phyloP scores from a whole-genome alignment of 164 flowering plant species.

The Macadamia integrifolia region DNA sequence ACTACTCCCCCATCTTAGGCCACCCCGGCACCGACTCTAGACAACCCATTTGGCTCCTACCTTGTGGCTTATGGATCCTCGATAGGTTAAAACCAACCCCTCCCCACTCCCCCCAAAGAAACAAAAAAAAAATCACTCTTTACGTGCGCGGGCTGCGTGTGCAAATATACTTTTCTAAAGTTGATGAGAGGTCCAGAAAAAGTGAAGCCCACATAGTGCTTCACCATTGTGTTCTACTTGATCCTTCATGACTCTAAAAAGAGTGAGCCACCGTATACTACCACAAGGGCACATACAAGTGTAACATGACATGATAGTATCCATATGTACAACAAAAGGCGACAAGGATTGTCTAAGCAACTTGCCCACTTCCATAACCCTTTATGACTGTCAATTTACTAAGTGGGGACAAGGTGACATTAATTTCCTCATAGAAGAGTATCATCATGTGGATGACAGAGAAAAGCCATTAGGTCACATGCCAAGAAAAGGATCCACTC shows the following conservation, averaged over 20 bases:
- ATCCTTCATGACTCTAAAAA: background rate
- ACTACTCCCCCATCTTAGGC: too few species aligned
- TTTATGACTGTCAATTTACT: background rate
- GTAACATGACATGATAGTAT: too few species aligned
- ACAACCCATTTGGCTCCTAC: too few species aligned
- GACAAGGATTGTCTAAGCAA: background rate
- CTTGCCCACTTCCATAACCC: background rate
- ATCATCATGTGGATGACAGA: conserved; percentile 8
- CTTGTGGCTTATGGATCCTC: too few species aligned
- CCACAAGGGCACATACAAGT: too few species aligned
- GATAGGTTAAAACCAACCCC: too few species aligned
- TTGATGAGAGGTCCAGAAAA: background rate
- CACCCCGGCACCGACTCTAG: too few species aligned
- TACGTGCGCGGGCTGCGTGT: too few species aligned
- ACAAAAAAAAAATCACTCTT: too few species aligned
- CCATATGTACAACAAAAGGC: too few species aligned
- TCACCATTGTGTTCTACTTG: conserved; percentile 7
- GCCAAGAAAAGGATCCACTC: conserved; percentile 1
- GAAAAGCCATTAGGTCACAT: conserved; percentile 10
- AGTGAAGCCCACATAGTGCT: background rate
- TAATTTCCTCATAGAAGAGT: background rate
- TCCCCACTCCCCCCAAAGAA: too few species aligned
- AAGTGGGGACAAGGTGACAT: conserved; percentile 11
- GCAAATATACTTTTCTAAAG: too few species aligned
- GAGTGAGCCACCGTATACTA: conserved; percentile 2